Percentiles rank a stretch among this genome's conserved stretches.
phyloP scores from a whole-genome alignment of 176 grass and related monocot species.

The Eragrostis curvula region DNA sequence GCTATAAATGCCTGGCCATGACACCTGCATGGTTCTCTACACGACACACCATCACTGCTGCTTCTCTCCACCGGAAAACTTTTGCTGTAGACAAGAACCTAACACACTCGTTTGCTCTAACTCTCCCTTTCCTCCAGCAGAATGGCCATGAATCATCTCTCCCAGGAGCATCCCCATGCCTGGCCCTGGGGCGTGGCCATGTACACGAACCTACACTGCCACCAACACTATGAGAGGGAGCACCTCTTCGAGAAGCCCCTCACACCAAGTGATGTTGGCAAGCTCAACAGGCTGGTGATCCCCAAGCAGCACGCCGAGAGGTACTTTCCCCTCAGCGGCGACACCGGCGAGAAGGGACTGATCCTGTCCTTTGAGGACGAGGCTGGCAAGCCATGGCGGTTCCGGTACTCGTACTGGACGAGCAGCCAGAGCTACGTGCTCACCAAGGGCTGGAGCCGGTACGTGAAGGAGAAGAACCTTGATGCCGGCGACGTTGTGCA shows the following conservation, averaged over 20 bases:
- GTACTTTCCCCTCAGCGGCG: conserved; percentile 61
- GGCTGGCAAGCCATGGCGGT: conserved; percentile 67
- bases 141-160: conserved; percentile 70
- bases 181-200: conserved; percentile 80
- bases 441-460: conserved; percentile 88
- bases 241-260: conserved; percentile 79
- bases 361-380: conserved; percentile 75
- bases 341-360: conserved; percentile 55
- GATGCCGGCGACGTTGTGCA: conserved; percentile 68
- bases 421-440: conserved; percentile 89
- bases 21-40: conserved; percentile 77
- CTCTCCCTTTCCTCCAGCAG: conserved; percentile 9
- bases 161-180: conserved; percentile 53
- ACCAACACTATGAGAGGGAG: conserved; percentile 73
- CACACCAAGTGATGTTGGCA: conserved; percentile 75
- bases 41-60: conserved; percentile 51
- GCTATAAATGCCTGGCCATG: conserved; percentile 85
- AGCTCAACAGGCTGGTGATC: conserved; percentile 83
- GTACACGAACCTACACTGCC: conserved; percentile 68
- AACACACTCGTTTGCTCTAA: conserved; percentile 6
- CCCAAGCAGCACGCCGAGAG: conserved; percentile 87
- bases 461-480: conserved; percentile 79
- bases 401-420: conserved; percentile 86
- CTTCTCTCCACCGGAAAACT: conserved; percentile 48
- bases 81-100: conserved; percentile 44